These are phyloP conservation scores for Verbascum thapsus DNA, from an alignment of 257 asterid genomes.

Conservation along the genomic window DNA sequence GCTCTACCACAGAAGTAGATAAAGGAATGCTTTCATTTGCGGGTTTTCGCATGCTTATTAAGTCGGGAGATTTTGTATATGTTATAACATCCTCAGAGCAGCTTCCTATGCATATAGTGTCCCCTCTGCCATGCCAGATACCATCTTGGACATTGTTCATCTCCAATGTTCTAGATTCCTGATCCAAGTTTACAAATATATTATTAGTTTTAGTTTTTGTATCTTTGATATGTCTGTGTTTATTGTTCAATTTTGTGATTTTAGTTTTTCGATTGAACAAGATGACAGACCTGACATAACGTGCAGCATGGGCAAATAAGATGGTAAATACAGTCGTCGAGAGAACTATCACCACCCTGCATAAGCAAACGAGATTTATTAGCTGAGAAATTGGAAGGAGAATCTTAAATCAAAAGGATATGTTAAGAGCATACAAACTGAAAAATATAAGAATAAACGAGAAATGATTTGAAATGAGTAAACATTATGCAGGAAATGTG, in stretches of 20 bases:
- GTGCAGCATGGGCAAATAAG: constrained; percentile 89
- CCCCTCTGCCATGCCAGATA: constrained; percentile 96
- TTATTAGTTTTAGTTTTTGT: too few species aligned
- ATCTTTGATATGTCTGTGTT: too few species aligned
- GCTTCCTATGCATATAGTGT: constrained; percentile 79
- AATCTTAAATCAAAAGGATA: neutral
- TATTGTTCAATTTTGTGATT: neutral
- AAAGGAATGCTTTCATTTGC: constrained; percentile 29
- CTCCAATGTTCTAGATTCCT: constrained; percentile 97
- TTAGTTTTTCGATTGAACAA: neutral
- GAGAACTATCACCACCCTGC: constrained; percentile 73
- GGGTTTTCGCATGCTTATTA: constrained; percentile 33
- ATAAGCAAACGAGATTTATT: constrained; percentile 22
- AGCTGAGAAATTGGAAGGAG: constrained; percentile 20
- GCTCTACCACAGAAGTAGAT: constrained; percentile 20
- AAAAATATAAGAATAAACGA: neutral
- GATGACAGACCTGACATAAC: constrained; percentile 71
- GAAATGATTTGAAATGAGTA: neutral
- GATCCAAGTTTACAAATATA: constrained; percentile 31
- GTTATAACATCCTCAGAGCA: constrained; percentile 45
- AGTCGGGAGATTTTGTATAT: constrained; percentile 50
- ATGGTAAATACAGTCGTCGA: constrained; percentile 83
- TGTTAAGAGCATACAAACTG: neutral
- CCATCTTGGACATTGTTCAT: constrained; percentile 96
- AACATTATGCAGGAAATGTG: neutral